Evolutionary conservation across 345 rosid species (phyloP).

Genomic region (Litchi chinensis): DNA sequence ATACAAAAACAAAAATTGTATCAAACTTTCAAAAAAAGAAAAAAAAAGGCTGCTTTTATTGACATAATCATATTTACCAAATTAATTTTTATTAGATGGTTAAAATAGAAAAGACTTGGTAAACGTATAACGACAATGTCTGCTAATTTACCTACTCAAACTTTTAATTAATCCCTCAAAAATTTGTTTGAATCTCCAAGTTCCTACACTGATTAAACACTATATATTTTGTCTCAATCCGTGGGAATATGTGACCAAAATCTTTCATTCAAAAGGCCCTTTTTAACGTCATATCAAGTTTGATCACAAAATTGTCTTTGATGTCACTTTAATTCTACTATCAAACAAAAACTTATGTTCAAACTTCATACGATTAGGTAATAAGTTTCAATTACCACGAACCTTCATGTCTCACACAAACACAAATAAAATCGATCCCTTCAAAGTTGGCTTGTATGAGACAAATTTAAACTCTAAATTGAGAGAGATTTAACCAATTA

Average conservation of each 20-base stretch:
- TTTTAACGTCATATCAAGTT: background rate
- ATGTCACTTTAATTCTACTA: background rate
- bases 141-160: slow-evolving; percentile 5
- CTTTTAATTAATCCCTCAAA: slow-evolving; percentile 1
- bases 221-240: slow-evolving; percentile 1
- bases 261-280: background rate
- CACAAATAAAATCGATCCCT: too few species aligned
- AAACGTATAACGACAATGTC: slow-evolving; percentile 2
- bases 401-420: too few species aligned
- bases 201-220: background rate
- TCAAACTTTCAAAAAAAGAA: too few species aligned
- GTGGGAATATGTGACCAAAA: background rate
- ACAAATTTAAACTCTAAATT: background rate
- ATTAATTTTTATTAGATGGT: background rate
- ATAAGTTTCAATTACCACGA: too few species aligned
- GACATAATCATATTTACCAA: background rate
- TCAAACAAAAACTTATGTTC: background rate
- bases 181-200: slow-evolving; percentile 16
- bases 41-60: too few species aligned
- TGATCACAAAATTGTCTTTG: background rate
- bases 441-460: background rate
- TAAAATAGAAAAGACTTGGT: background rate
- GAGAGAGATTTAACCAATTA: background rate
- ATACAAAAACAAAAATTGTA: too few species aligned
- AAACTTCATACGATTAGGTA: background rate